Base-by-base conservation (phyloP, 306 rosid species). In the Nissolia schottii region DNA sequence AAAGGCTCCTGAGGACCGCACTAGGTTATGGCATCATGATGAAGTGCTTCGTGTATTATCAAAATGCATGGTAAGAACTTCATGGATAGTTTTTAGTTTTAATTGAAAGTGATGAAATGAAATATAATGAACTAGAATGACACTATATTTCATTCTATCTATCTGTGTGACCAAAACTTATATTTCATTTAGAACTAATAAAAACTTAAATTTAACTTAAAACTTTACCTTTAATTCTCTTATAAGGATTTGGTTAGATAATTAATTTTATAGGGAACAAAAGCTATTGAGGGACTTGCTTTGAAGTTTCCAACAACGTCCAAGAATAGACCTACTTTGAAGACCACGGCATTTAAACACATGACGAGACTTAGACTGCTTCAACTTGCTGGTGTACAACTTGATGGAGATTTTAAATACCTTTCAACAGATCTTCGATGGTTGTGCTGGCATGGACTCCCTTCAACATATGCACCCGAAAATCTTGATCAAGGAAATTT, bases 341-440 rank as follows among this genome's bases (percentile, higher is more conserved):
- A 12, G 3, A 12, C 63, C 4, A 16, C 4, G 12, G 63, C 70
- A 15, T 76, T 67, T 46, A 15, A 58, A 55, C 7, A 57, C 13
- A 76, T 76, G 75, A 24, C 16, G 7, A 57, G 19, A 34, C 75
- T 76, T 1, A 46, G 75, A 15, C 18, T 76, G 8, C 69, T 76
- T 13, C n/a, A 25, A 13, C 62, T 76, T 32, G 14, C 3, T 2
- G 8, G 34, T 16, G 64, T 67, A 2, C 1, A 46, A 24, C 70
- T 76, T n/a, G 24, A 1, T 15, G 80, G 75, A 29, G 59, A 55
- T 32, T 64, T 16, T 51, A 2, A 64, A 38, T 16, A 51, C n/a
- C 40, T 74, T 38, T 14, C 45, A 1, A 64, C 5, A 38, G 25
- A 74, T 13, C 25, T 74, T 5, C 38, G 65, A 18, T 74, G 79